These are phyloP conservation scores for Clonostachys rosea DNA, from an alignment of 2,329 filamentous ascomycete species.

Conservation along the genomic window DNA sequence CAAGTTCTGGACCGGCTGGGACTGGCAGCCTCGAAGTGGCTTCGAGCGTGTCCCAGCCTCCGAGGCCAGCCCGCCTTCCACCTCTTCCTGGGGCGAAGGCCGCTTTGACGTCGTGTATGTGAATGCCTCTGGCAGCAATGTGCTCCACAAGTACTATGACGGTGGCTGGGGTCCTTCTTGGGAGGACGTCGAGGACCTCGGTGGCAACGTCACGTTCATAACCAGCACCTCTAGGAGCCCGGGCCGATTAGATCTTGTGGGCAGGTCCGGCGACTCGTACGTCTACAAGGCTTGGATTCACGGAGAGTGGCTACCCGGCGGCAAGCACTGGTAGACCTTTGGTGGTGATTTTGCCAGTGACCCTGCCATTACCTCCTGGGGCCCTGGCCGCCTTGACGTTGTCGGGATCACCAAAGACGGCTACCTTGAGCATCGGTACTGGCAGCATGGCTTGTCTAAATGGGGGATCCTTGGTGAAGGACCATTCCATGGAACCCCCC, in stretches of 20 bases:
- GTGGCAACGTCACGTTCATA: background rate
- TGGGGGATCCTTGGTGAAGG: background rate
- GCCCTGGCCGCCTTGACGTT: background rate
- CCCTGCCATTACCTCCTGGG: background rate
- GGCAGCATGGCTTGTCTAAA: background rate
- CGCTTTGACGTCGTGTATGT: background rate
- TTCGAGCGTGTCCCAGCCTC: constrained; percentile 1
- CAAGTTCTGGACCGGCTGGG: constrained; percentile 3
- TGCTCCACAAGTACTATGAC: constrained; percentile 1
- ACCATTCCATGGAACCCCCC: background rate
- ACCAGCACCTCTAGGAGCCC: background rate
- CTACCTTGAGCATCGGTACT: background rate
- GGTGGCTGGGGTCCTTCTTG: constrained; percentile 2
- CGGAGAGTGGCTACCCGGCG: background rate
- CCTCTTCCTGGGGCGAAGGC: background rate
- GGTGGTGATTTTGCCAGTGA: background rate
- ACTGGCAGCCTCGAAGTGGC: background rate
- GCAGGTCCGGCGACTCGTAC: background rate
- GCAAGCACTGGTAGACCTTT: background rate
- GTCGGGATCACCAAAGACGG: background rate
- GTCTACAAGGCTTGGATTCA: background rate
- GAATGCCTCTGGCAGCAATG: background rate
- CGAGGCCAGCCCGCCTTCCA: background rate
- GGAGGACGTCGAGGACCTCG: constrained; percentile 2
- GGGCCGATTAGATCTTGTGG: background rate